phyloP scores from a whole-genome alignment of 176 grass and related monocot species.

The Triticum turgidum region DNA sequence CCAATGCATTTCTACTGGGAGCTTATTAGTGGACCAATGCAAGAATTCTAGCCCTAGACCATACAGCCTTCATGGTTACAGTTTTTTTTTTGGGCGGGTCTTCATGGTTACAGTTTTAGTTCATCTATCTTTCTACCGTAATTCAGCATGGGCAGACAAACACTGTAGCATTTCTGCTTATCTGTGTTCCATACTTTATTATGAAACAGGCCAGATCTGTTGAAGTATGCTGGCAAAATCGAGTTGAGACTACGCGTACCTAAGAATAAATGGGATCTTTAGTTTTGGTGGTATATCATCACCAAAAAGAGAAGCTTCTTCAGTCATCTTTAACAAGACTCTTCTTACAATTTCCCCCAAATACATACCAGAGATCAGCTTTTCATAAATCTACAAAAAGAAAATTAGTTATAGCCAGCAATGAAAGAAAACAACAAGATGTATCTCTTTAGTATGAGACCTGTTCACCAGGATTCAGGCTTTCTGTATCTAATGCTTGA shows the following conservation, averaged over 20 bases:
- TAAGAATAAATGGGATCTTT: conserved; percentile 56
- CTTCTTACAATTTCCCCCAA: conserved; percentile 77
- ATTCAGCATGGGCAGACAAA: not conserved
- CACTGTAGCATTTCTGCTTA: not conserved
- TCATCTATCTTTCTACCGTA: not conserved
- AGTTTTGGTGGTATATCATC: conserved; percentile 54
- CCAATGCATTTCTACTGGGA: not conserved
- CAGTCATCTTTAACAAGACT: conserved; percentile 59
- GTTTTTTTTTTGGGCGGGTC: not conserved
- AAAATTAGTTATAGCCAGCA: not conserved
- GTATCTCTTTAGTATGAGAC: conserved; percentile 25
- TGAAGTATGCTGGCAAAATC: not conserved
- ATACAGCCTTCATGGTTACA: not conserved
- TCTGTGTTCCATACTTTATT: not conserved
- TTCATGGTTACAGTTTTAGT: not conserved
- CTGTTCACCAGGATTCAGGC: conserved; percentile 87
- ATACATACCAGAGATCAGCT: conserved; percentile 93
- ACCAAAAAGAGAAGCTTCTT: conserved; percentile 62
- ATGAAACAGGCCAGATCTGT: not conserved
- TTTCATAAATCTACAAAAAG: conserved; percentile 67
- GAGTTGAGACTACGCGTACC: conserved; percentile 23
- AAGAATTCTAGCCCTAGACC: not conserved
- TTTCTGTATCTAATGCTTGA: conserved; percentile 63
- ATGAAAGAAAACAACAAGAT: not conserved
- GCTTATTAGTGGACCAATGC: not conserved